These are phyloP conservation scores for Ricinus communis DNA, from an alignment of 345 rosid genomes.

Conservation along the genomic window DNA sequence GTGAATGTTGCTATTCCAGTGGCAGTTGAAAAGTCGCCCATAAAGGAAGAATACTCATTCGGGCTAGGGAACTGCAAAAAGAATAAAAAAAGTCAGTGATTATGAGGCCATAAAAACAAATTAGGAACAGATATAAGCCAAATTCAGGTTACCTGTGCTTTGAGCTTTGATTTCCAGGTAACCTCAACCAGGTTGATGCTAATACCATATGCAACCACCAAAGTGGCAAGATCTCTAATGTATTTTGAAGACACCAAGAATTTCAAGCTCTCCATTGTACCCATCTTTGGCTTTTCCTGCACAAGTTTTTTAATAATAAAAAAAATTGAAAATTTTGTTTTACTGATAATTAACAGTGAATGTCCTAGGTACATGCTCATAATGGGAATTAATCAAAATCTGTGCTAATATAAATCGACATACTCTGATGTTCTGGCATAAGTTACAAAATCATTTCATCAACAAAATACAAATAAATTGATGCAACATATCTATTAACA, in stretches of 20 bases:
- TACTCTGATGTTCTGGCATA: too few relatives aligned
- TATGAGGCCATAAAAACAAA: neutral
- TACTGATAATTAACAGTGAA: neutral
- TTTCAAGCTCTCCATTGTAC: conserved; percentile 95
- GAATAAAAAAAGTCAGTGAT: conserved; percentile 7
- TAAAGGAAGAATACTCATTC: conserved; percentile 91
- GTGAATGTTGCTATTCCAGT: conserved; percentile 88
- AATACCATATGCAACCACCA: conserved; percentile 98
- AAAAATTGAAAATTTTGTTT: neutral
- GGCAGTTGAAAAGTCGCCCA: conserved; percentile 97
- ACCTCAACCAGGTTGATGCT: conserved; percentile 98
- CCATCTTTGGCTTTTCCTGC: conserved; percentile 90
- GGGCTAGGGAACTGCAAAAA: conserved; percentile 87
- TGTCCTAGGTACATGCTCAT: neutral
- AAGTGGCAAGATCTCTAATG: conserved; percentile 89
- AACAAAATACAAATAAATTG: too few relatives aligned
- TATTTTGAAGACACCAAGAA: conserved; percentile 87
- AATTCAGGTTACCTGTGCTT: conserved; percentile 79
- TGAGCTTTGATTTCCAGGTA: conserved; percentile 98
- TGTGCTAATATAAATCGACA: too few relatives aligned
- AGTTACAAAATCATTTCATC: too few relatives aligned
- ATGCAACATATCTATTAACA: neutral
- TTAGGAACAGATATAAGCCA: neutral
- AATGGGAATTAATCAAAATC: too few relatives aligned
- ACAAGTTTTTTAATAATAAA: conserved; percentile 10